Evolutionary conservation across 1,284 basidiomycete species (phyloP).

Genomic region (Malassezia brasiliensis): DNA sequence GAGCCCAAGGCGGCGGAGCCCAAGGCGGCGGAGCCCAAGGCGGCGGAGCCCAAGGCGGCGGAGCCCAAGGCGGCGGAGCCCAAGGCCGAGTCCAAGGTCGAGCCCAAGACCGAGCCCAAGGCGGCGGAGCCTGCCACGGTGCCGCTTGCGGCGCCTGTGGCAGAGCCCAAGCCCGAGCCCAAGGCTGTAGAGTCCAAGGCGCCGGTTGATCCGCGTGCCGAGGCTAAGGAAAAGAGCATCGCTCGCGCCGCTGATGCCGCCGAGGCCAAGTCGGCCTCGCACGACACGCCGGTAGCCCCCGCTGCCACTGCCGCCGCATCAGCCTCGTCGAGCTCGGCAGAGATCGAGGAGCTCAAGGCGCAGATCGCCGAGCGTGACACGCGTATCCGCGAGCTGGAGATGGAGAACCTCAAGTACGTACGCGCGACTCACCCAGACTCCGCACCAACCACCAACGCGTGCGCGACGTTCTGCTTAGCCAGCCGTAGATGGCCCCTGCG

Average conservation of each 20-base stretch:
- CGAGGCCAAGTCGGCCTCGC: background rate
- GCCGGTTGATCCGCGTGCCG: too few species aligned
- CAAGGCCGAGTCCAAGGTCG: background rate
- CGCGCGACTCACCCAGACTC: conserved; percentile 1
- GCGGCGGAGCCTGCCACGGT: background rate
- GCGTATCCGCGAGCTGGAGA: conserved; percentile 38
- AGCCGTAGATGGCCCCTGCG: conserved; percentile 4
- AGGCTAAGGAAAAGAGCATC: too few species aligned
- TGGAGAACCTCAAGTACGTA: conserved; percentile 29
- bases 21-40: conserved; percentile 2
- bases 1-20: background rate
- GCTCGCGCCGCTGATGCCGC: too few species aligned
- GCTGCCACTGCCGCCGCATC: background rate
- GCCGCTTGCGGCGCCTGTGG: too few species aligned
- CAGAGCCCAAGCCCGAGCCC: background rate
- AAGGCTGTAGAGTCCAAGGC: background rate
- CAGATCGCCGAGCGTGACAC: conserved; percentile 30
- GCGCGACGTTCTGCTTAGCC: conserved; percentile 10
- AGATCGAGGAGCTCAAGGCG: conserved; percentile 24
- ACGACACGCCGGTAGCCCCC: background rate
- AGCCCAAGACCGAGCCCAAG: background rate
- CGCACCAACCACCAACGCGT: conserved; percentile 17
- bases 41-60: background rate
- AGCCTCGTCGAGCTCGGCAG: conserved; percentile 4
- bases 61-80: background rate